Base-by-base conservation (phyloP, 768 basidiomycete species). In the Guyanaporus albipodus region DNA sequence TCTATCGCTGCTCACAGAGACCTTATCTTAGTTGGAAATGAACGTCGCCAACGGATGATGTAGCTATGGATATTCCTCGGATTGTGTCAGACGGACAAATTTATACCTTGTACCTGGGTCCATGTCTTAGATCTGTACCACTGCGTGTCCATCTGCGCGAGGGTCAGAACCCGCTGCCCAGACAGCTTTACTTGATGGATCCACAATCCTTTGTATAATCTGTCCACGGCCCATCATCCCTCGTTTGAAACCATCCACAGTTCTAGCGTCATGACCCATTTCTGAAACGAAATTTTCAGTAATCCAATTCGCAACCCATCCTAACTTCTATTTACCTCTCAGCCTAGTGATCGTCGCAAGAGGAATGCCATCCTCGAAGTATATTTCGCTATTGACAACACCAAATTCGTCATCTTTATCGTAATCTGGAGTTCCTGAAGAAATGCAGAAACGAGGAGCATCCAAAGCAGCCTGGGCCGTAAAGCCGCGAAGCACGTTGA, bases 131-230 rank as follows among this genome's bases (percentile, higher is more conserved):
- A 94, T 91, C 61, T 96, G 91, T 15, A 85, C 80, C 17, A 78
- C 80, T 28, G 91, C 94, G 59, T 91, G 87, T 12, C 93, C 93
- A 64, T 95, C 93, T 15, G 78, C 87, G 28, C 93, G 79, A 46
- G 79, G 80, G 65, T 99, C 96, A 4, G 87, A 91, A 6, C 94
- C 95, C 19, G 90, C 95, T 1, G 89, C 93, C 96, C 96, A 98
- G 5, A 94, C 86, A n/a, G 76, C 70, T 62, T 68, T 72, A 12
- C 90, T 88, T 23, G 81, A 79, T 38, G 68, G 69, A 61, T 85
- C 78, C 7, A 75, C 69, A 17, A 89, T 64, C 63, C 78, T 85
- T 68, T 95, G 92, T 53, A 98, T 96, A 46, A 97, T 71, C 70
- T 97, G 91, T 6, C 91, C 91, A 2, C 90, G 78, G 19, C 91